A percentile compares a stretch with the other conserved stretches of the same genome.
phyloP scores from a whole-genome alignment of 2,329 filamentous ascomycete species.

The Diaporthe sp. region DNA sequence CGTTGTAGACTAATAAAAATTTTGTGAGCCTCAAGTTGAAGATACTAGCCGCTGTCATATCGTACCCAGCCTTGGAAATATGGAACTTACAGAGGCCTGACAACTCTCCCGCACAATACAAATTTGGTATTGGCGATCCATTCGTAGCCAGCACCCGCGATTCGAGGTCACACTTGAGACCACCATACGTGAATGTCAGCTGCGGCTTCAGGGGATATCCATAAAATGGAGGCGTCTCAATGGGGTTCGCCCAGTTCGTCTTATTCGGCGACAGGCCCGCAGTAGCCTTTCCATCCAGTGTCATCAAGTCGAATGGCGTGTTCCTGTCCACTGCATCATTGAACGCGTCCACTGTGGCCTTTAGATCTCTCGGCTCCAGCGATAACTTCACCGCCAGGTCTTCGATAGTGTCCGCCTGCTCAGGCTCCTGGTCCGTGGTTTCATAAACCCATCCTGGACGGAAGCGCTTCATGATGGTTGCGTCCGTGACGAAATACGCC shows the following conservation, averaged over 20 bases:
- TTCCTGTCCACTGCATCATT: conserved; percentile 14
- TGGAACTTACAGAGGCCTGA: conserved; percentile 3
- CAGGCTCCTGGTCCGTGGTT: conserved; percentile 15
- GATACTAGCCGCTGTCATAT: not conserved
- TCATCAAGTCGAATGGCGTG: not conserved
- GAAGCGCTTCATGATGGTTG: conserved; percentile 7
- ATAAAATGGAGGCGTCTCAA: not conserved
- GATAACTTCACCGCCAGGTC: not conserved
- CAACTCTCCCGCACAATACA: conserved; percentile 13
- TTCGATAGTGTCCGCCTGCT: conserved; percentile 14
- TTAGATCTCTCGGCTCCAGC: not conserved
- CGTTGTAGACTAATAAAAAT: not conserved
- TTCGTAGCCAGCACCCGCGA: conserved; percentile 16
- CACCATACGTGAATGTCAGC: conserved; percentile 20
- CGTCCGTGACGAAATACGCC: conserved; percentile 20
- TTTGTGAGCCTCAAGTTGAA: not conserved
- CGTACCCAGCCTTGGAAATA: not conserved
- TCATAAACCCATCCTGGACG: conserved; percentile 21
- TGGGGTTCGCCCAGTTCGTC: conserved; percentile 12
- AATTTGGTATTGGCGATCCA: not conserved
- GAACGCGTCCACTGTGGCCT: conserved; percentile 8
- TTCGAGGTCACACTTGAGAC: conserved; percentile 21
- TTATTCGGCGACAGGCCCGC: not conserved
- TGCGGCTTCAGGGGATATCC: not conserved
- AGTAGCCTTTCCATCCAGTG: conserved; percentile 13